These are phyloP conservation scores for Perilla frutescens DNA, from an alignment of 257 asterid genomes.

Conservation along the genomic window DNA sequence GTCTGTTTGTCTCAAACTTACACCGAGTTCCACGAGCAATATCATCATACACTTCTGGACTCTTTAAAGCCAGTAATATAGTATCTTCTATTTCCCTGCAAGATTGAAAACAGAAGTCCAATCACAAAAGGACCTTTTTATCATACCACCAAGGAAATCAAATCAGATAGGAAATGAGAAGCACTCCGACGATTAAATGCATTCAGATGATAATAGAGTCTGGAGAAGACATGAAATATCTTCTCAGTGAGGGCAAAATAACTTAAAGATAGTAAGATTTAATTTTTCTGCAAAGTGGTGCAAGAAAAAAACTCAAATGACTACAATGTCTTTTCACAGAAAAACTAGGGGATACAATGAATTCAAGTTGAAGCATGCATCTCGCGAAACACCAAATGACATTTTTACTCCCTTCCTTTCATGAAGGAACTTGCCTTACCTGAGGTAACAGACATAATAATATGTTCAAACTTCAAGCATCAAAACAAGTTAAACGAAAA, in stretches of 20 bases:
- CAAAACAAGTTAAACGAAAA: neutral
- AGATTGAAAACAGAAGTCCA: slow-evolving; percentile 29
- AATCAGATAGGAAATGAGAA: slow-evolving; percentile 25
- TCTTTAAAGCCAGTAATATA: slow-evolving; percentile 79
- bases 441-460: slow-evolving; percentile 4
- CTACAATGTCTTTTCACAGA: neutral
- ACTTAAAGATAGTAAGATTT: slow-evolving; percentile 13
- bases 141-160: slow-evolving; percentile 16
- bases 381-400: neutral
- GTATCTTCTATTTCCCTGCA: slow-evolving; percentile 93
- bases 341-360: no score
- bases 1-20: slow-evolving; percentile 97
- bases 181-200: slow-evolving; percentile 22
- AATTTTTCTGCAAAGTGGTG: slow-evolving; percentile 11
- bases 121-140: neutral
- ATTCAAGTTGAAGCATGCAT: slow-evolving; percentile 22
- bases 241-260: neutral
- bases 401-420: slow-evolving; percentile 9
- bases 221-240: neutral
- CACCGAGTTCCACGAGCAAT: slow-evolving; percentile 95
- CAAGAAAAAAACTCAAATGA: slow-evolving; percentile 20
- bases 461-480: slow-evolving; percentile 26
- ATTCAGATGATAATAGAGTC: slow-evolving; percentile 16
- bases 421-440: neutral
- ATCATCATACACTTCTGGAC: slow-evolving; percentile 94